Evolutionary conservation across 2,329 filamentous ascomycete genomes (phyloP).

Genomic region (Metarhizium robertsii): DNA sequence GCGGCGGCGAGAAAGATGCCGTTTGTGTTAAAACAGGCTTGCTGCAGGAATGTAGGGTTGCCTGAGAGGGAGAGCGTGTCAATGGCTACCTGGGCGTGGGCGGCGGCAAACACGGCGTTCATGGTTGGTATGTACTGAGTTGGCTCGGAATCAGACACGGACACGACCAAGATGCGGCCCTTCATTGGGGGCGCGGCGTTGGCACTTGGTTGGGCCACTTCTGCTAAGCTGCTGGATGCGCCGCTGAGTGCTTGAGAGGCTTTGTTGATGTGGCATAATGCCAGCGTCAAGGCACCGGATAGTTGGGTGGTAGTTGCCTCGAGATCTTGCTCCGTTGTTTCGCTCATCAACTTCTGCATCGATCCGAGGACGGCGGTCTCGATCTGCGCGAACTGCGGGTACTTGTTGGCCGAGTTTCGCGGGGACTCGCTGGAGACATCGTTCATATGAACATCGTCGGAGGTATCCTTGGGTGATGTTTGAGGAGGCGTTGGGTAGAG

Average conservation of each 20-base stretch:
- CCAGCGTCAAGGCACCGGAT: slow-evolving; percentile 82
- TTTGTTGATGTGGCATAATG: slow-evolving; percentile 86
- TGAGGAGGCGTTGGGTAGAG: slow-evolving; percentile 60
- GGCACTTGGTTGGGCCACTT: slow-evolving; percentile 23
- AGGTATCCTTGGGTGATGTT: slow-evolving; percentile 16
- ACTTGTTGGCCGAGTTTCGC: slow-evolving; percentile 67
- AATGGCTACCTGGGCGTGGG: slow-evolving; percentile 78
- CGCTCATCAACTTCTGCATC: slow-evolving; percentile 61
- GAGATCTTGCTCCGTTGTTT: slow-evolving; percentile 57
- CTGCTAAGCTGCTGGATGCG: slow-evolving; percentile 35
- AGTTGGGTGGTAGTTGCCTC: slow-evolving; percentile 75
- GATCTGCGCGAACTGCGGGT: slow-evolving; percentile 80
- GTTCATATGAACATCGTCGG: slow-evolving; percentile 51
- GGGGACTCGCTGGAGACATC: slow-evolving; percentile 29
- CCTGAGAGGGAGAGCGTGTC: slow-evolving; percentile 84
- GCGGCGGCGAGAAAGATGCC: slow-evolving; percentile 45
- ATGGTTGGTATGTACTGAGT: slow-evolving; percentile 96
- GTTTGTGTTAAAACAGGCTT: slow-evolving; percentile 60
- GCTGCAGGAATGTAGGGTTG: slow-evolving; percentile 85
- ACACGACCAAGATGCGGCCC: slow-evolving; percentile 75
- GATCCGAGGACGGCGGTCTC: slow-evolving; percentile 72
- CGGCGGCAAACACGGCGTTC: slow-evolving; percentile 95
- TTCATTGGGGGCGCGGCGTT: slow-evolving; percentile 23
- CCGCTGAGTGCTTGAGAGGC: slow-evolving; percentile 56
- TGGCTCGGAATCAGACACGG: slow-evolving; percentile 75